phyloP scores from a whole-genome alignment of 176 grass and related monocot genomes.

The Eragrostis nindensis region DNA sequence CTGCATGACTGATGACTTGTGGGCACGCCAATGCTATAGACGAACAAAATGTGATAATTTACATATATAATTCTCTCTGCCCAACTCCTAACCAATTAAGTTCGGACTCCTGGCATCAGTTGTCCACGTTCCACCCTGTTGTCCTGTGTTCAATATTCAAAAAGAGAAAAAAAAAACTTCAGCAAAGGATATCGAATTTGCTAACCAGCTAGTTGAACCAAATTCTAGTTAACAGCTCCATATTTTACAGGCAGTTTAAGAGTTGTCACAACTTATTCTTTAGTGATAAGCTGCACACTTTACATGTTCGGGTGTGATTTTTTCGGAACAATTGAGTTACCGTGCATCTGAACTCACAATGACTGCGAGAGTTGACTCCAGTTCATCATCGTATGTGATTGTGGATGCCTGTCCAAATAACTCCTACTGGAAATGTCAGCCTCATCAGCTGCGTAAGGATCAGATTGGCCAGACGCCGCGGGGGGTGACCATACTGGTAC shows the following conservation, averaged over 20 bases:
- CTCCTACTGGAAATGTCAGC: constrained; percentile 61
- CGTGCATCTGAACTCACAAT: constrained; percentile 63
- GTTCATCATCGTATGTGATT: constrained; percentile 74
- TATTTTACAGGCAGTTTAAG: not conserved
- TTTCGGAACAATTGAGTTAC: constrained; percentile 35
- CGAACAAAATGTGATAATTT: constrained; percentile 59
- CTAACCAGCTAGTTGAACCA: constrained; percentile 1
- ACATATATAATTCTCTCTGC: constrained; percentile 43
- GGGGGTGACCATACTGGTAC: constrained; percentile 93
- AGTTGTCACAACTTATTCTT: not conserved
- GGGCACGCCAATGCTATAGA: constrained; percentile 47
- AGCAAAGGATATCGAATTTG: constrained; percentile 34
- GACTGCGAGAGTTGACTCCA: constrained; percentile 85
- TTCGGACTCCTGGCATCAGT: constrained; percentile 39
- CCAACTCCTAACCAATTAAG: constrained; percentile 51
- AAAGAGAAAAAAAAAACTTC: constrained; percentile 3
- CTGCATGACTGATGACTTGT: constrained; percentile 42
- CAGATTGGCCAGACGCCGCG: constrained; percentile 63
- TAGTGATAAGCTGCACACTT: not conserved
- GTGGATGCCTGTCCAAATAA: constrained; percentile 73
- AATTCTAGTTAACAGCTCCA: not conserved
- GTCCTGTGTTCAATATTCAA: constrained; percentile 62
- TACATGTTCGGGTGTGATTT: not conserved
- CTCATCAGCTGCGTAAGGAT: constrained; percentile 59
- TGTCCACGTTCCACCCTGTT: constrained; percentile 68